Conservation (phyloP, 2,329 filamentous ascomycete species). For the Gnomoniopsis sp. region DNA sequence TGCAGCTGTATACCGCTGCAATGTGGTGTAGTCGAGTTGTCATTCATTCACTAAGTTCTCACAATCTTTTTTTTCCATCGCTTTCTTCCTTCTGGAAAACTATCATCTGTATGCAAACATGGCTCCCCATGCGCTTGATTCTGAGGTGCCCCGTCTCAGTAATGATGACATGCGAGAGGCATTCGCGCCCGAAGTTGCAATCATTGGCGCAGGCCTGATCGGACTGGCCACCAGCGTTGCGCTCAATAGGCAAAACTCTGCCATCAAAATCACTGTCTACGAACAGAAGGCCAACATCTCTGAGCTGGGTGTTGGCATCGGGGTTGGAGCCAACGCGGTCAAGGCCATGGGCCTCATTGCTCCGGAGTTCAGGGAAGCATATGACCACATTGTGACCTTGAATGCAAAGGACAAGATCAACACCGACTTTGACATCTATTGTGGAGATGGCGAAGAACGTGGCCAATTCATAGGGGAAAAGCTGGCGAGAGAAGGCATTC, state of each 20-base stretch:
- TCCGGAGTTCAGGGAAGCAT: neutral
- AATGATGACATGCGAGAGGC: neutral
- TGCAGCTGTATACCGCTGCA: no score
- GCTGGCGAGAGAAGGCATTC: neutral
- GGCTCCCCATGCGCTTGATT: neutral
- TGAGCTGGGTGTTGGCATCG: neutral
- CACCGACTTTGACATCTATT: neutral
- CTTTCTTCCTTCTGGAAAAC: neutral
- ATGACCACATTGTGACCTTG: neutral
- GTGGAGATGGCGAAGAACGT: neutral
- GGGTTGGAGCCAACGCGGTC: neutral
- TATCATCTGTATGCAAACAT: neutral
- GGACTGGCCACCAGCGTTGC: neutral
- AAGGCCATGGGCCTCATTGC: neutral
- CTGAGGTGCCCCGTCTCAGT: neutral
- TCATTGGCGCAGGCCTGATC: neutral
- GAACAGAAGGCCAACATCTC: neutral
- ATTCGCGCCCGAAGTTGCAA: neutral
- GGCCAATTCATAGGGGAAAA: neutral
- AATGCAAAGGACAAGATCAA: neutral
- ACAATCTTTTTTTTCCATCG: neutral
- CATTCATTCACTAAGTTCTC: neutral
- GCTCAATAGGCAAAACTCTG: neutral
- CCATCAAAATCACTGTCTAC: neutral
- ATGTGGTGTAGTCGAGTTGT: no score